A percentile compares a stretch with the other conserved stretches of the same genome.
Conservation (phyloP, 306 rosid species). For the Lablab purpureus region DNA sequence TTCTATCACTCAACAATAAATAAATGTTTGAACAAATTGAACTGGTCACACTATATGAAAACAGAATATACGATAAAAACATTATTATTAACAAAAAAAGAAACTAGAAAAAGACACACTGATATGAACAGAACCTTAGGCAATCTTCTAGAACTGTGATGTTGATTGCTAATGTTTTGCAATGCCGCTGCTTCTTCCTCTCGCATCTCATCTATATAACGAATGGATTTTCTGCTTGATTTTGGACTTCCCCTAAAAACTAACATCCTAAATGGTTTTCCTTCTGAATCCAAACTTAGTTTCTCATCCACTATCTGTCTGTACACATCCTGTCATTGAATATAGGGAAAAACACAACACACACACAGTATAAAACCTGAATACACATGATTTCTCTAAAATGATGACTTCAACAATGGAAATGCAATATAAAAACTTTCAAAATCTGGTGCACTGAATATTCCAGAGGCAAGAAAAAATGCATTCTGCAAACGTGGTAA, state of each 20-base stretch:
- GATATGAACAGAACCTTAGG: constrained; percentile 62
- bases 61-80: background rate
- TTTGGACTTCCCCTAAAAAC: constrained; percentile 89
- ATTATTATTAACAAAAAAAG: background rate
- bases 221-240: constrained; percentile 65
- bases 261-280: constrained; percentile 75
- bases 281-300: constrained; percentile 71
- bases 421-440: background rate
- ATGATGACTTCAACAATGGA: background rate
- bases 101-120: background rate
- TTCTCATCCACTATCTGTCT: constrained; percentile 64
- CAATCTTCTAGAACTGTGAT: constrained; percentile 46
- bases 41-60: background rate
- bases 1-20: background rate
- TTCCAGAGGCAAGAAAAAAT: background rate
- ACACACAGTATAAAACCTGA: background rate
- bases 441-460: background rate
- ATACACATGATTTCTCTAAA: background rate
- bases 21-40: background rate
- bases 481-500: background rate
- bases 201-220: constrained; percentile 65
- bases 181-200: constrained; percentile 56
- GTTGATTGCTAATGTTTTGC: constrained; percentile 44
- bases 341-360: background rate
- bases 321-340: constrained; percentile 61